Conservation (phyloP, 2,329 filamentous ascomycete species). For the Bipolaris bicolor region DNA sequence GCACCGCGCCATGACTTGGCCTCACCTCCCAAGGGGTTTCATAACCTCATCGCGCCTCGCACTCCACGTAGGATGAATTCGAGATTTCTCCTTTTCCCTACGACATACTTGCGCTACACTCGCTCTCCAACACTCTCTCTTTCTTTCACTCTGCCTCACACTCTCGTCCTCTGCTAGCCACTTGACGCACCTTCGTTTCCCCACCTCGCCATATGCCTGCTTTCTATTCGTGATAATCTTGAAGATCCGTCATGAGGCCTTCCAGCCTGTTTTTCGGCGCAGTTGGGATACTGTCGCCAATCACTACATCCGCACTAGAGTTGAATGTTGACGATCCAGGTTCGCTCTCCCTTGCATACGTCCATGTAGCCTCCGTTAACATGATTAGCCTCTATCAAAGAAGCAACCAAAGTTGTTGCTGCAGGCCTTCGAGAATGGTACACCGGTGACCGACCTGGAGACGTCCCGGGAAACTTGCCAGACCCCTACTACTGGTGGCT, state of each 20-base stretch:
- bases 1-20: conserved; percentile 28
- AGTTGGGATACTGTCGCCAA: conserved; percentile 26
- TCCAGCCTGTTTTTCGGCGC: conserved; percentile 20
- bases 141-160: conserved; percentile 8
- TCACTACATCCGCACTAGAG: conserved; percentile 23
- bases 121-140: conserved; percentile 18
- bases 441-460: conserved; percentile 63
- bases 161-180: not conserved
- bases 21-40: conserved; percentile 21
- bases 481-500: conserved; percentile 52
- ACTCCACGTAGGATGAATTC: not conserved
- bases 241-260: conserved; percentile 28
- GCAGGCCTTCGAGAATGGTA: conserved; percentile 69
- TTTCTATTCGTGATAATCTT: conserved; percentile 14
- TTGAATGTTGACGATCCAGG: conserved; percentile 28
- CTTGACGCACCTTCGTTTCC: conserved; percentile 16
- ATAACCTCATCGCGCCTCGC: conserved; percentile 23
- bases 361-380: conserved; percentile 13
- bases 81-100: conserved; percentile 6
- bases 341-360: conserved; percentile 8
- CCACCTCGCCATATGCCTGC: conserved; percentile 9
- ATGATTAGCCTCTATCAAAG: conserved; percentile 63
- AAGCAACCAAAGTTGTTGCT: conserved; percentile 66
- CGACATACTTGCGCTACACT: conserved; percentile 1
- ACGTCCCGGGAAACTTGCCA: conserved; percentile 63